Evolutionary conservation across 2,329 filamentous ascomycete species (phyloP).

Genomic region (Zymoseptoria passerinii): DNA sequence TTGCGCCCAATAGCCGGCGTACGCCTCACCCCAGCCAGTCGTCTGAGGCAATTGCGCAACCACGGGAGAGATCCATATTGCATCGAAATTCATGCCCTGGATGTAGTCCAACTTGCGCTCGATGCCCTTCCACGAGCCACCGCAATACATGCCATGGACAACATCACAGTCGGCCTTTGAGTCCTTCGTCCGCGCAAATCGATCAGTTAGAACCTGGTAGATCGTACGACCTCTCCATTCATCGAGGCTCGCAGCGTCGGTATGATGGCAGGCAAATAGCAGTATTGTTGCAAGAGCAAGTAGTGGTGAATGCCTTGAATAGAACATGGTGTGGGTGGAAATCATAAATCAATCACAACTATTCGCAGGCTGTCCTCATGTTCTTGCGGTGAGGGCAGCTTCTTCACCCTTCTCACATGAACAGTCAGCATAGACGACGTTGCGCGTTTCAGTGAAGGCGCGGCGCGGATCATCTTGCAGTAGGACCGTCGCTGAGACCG

Average conservation of each 20-base stretch:
- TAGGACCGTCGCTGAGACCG: background rate
- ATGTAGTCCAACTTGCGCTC: conserved; percentile 38
- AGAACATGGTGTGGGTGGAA: background rate
- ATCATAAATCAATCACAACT: background rate
- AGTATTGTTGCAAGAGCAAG: background rate
- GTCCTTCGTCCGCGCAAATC: conserved; percentile 26
- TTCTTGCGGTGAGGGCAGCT: background rate
- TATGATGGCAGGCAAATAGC: background rate
- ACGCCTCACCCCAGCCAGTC: conserved; percentile 38
- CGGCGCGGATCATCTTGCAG: background rate
- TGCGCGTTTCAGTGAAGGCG: background rate
- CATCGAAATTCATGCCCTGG: conserved; percentile 35
- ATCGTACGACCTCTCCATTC: conserved; percentile 33
- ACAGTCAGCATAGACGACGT: background rate
- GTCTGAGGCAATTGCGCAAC: conserved; percentile 34
- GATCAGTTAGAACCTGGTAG: conserved; percentile 35
- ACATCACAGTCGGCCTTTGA: conserved; percentile 23
- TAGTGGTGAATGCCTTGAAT: background rate
- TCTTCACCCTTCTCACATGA: background rate
- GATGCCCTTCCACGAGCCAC: conserved; percentile 37
- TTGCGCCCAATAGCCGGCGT: conserved; percentile 48
- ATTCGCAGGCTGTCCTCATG: background rate
- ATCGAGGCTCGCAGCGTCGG: conserved; percentile 26
- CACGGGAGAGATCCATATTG: conserved; percentile 43
- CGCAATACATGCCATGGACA: conserved; percentile 26